Percentiles rank a stretch among this genome's conserved stretches.
Evolutionary conservation across 805 yeast genomes (phyloP).

Genomic region (Suhomyces pyralidae): DNA sequence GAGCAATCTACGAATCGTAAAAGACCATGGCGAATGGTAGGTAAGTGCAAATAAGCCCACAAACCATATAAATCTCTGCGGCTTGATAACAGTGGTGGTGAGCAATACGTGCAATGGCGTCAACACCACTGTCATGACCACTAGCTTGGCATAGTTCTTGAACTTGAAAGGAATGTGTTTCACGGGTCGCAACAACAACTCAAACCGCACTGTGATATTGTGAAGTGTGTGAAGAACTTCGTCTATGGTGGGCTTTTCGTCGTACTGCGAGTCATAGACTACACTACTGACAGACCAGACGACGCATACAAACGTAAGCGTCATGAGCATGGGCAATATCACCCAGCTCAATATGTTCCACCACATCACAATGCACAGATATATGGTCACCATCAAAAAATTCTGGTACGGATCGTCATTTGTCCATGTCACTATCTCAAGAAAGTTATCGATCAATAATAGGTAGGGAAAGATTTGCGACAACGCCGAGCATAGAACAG

Average conservation of each 20-base stretch:
- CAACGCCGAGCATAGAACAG: slow-evolving; percentile 45
- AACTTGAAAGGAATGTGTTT: slow-evolving; percentile 24
- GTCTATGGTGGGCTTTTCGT: slow-evolving; percentile 51
- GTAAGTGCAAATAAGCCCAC: slow-evolving; percentile 38
- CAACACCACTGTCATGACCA: slow-evolving; percentile 28
- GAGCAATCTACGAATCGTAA: slow-evolving; percentile 41
- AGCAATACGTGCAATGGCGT: slow-evolving; percentile 46
- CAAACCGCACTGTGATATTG: slow-evolving; percentile 44
- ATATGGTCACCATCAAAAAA: slow-evolving; percentile 38
- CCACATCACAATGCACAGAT: slow-evolving; percentile 38
- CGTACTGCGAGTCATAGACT: slow-evolving; percentile 37
- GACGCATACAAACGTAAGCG: slow-evolving; percentile 35
- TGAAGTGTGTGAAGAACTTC: slow-evolving; percentile 48
- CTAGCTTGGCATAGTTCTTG: slow-evolving; percentile 28
- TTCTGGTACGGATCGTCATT: slow-evolving; percentile 49
- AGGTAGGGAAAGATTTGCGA: slow-evolving; percentile 48
- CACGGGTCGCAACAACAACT: slow-evolving; percentile 40
- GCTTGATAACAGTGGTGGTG: slow-evolving; percentile 29
- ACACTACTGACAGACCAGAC: slow-evolving; percentile 47
- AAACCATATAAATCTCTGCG: slow-evolving; percentile 33
- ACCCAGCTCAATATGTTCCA: slow-evolving; percentile 39
- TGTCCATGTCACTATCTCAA: slow-evolving; percentile 55
- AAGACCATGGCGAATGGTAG: slow-evolving; percentile 49
- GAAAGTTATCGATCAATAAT: slow-evolving; percentile 40
- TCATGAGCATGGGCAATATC: slow-evolving; percentile 38